A percentile compares a stretch with the other conserved stretches of the same genome.
Conservation (phyloP, 1,139 yeast genomes). For the Protomyces arabidopsidicola region DNA sequence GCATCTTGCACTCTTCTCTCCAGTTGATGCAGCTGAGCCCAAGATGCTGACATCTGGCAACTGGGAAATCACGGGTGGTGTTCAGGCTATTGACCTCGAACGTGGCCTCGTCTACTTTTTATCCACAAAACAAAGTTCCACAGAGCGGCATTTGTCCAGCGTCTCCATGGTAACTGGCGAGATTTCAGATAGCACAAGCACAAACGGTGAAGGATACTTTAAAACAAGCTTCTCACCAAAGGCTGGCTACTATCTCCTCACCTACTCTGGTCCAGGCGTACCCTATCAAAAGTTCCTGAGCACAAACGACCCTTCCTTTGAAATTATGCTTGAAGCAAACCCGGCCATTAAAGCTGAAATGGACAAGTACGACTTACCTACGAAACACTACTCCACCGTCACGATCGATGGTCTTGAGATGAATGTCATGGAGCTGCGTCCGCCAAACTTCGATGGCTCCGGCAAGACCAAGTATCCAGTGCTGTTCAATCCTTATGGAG, state of each 20-base stretch:
- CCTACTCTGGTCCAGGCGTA: constrained; percentile 58
- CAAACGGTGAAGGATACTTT: constrained; percentile 59
- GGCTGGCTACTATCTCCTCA: constrained; percentile 53
- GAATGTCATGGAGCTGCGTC: constrained; percentile 70
- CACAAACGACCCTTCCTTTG: constrained; percentile 37
- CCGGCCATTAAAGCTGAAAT: constrained; percentile 24
- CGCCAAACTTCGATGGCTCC: constrained; percentile 58
- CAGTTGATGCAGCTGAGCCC: constrained; percentile 47
- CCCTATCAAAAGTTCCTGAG: constrained; percentile 64
- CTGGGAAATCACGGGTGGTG: constrained; percentile 65
- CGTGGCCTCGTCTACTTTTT: constrained; percentile 57
- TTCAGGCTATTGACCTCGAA: constrained; percentile 53
- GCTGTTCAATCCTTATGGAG: constrained; percentile 82
- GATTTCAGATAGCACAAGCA: constrained; percentile 52
- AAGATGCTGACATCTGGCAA: constrained; percentile 54
- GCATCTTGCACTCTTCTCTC: constrained; percentile 65
- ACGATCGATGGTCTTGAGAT: constrained; percentile 44
- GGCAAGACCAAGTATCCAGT: constrained; percentile 60
- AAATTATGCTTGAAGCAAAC: constrained; percentile 30
- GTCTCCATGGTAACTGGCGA: constrained; percentile 46
- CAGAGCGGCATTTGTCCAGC: constrained; percentile 56
- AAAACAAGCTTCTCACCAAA: constrained; percentile 57
- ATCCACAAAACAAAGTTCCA: constrained; percentile 54
- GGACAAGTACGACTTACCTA: constrained; percentile 33
- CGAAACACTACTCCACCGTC: constrained; percentile 36